These are phyloP conservation scores for Alternaria alternata DNA, from an alignment of 2,329 filamentous ascomycete genomes.

Conservation along the genomic window DNA sequence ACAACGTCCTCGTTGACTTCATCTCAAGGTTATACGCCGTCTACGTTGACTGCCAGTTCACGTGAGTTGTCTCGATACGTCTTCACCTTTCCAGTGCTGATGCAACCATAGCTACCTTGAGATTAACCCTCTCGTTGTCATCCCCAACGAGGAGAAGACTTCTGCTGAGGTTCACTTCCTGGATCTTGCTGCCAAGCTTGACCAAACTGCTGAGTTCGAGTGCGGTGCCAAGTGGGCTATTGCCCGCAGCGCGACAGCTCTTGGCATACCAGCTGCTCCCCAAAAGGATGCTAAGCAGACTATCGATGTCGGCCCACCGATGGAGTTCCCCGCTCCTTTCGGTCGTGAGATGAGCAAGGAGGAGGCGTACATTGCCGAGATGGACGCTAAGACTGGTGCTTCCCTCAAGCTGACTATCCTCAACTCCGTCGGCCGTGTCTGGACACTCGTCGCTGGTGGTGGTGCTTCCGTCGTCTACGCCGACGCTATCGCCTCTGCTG, in stretches of 20 bases:
- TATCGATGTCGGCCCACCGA: slow-evolving; percentile 95
- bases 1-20: slow-evolving; percentile 99
- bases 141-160: slow-evolving; percentile 90
- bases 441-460: slow-evolving; percentile 98
- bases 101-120: slow-evolving; percentile 75
- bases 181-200: slow-evolving; percentile 96
- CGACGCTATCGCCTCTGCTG: slow-evolving; percentile 95
- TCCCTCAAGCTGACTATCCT: slow-evolving; percentile 98
- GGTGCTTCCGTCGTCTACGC: slow-evolving; percentile 99
- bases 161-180: slow-evolving; percentile 97
- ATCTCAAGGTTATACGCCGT: slow-evolving; percentile 98
- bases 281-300: slow-evolving; percentile 77
- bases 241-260: slow-evolving; percentile 86
- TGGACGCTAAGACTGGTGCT: slow-evolving; percentile 98
- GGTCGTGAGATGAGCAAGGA: slow-evolving; percentile 98
- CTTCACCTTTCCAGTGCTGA: slow-evolving; percentile 22
- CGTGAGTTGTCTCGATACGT: slow-evolving; percentile 53
- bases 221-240: slow-evolving; percentile 99
- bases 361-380: slow-evolving; percentile 98
- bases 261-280: slow-evolving; percentile 76
- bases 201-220: slow-evolving; percentile 99
- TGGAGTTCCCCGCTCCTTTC: slow-evolving; percentile 99
- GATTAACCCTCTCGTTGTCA: slow-evolving; percentile 98
- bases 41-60: slow-evolving; percentile 99
- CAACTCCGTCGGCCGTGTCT: slow-evolving; percentile 89